Evolutionary conservation across 345 rosid species (phyloP).

Genomic region (Erysimum cheiranthoides): DNA sequence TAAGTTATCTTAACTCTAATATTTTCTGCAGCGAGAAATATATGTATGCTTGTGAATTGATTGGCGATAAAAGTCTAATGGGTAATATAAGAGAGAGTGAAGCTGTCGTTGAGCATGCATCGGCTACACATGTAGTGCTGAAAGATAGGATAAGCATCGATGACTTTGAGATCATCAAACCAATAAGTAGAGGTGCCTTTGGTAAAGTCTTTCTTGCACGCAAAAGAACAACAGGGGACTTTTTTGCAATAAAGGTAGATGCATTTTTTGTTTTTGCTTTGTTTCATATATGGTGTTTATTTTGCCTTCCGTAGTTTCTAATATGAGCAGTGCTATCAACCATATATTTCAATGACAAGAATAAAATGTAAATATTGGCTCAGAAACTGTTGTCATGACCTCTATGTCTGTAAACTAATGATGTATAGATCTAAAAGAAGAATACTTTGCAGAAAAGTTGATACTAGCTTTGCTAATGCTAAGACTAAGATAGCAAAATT

Average conservation of each 20-base stretch:
- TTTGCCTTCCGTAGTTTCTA: constrained; percentile 19
- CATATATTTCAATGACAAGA: constrained; percentile 21
- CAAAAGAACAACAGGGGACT: constrained; percentile 80
- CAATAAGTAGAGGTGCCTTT: constrained; percentile 84
- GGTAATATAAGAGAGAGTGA: constrained; percentile 53
- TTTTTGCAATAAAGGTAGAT: constrained; percentile 85
- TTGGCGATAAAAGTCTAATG: constrained; percentile 51
- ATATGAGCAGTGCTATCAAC: background rate
- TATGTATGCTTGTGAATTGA: constrained; percentile 64
- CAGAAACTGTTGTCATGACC: background rate
- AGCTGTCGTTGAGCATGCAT: constrained; percentile 52
- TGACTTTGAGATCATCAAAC: constrained; percentile 87
- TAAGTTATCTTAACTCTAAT: constrained; percentile 12
- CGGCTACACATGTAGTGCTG: constrained; percentile 56
- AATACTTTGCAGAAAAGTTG: too few relatives aligned
- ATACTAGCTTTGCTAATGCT: too few relatives aligned
- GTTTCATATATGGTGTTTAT: constrained; percentile 20
- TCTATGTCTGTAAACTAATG: background rate
- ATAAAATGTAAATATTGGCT: constrained; percentile 6
- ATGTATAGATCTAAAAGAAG: too few relatives aligned
- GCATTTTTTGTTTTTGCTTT: constrained; percentile 31
- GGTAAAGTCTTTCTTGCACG: constrained; percentile 92
- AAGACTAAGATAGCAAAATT: too few relatives aligned
- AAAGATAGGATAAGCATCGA: constrained; percentile 78
- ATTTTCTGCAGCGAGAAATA: constrained; percentile 71